phyloP scores from a whole-genome alignment of 2,329 filamentous ascomycete species.

The Beauveria sp. region DNA sequence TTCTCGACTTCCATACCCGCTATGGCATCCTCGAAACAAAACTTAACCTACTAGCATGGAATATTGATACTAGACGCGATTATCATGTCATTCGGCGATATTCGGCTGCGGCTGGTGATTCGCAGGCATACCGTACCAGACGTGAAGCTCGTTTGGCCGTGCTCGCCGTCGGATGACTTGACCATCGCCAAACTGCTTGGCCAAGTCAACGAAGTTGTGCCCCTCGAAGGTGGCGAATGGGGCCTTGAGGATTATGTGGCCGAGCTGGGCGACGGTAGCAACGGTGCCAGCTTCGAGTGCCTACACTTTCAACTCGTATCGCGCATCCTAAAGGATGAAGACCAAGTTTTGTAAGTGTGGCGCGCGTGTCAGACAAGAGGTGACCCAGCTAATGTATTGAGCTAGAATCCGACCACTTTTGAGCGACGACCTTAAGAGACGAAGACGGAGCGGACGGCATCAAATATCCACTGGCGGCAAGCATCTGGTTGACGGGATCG shows the following conservation, averaged over 20 bases:
- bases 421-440: conserved; percentile 63
- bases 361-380: background rate
- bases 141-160: conserved; percentile 63
- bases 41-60: background rate
- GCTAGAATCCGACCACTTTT: conserved; percentile 69
- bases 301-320: conserved; percentile 73
- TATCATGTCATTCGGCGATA: conserved; percentile 24
- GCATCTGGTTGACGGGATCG: conserved; percentile 76
- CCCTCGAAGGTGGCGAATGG: conserved; percentile 75
- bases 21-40: background rate
- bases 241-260: conserved; percentile 86
- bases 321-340: conserved; percentile 69
- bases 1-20: background rate
- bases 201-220: conserved; percentile 70
- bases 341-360: conserved; percentile 66
- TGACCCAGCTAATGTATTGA: background rate
- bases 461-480: conserved; percentile 74
- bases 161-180: conserved; percentile 47
- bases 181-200: conserved; percentile 72
- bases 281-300: conserved; percentile 68
- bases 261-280: conserved; percentile 49
- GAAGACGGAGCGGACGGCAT: conserved; percentile 66
- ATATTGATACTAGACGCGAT: background rate
- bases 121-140: conserved; percentile 67
- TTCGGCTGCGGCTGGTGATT: conserved; percentile 69